Evolutionary conservation across 345 rosid genomes (phyloP), one percentile per base, ranked within the genome.

Genomic region (Microcos paniculata): DNA sequence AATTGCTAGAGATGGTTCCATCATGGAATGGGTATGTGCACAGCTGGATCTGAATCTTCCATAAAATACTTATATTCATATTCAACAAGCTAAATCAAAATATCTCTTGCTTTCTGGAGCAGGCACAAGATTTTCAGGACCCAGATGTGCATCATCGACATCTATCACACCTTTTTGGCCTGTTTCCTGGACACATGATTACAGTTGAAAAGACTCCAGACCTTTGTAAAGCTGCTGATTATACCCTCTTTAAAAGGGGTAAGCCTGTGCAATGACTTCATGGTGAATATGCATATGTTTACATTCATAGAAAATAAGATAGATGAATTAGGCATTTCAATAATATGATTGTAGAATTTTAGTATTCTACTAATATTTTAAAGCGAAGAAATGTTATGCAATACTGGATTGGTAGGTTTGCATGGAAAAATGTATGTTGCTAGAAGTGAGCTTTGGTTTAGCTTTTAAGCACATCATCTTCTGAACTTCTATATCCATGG

Each of bases 161-260:
- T 70, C 75, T 96, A 38, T 96, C 99, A n/a, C 96, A 90, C 76
- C 93, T 96, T 79, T 96, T 91, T 87, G 97, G 98, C 72, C 88
- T 92, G 82, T 96, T 86, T 83, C 98, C 98, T 0, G 99, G 98
- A 72, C 98, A 96, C 78, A 82, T 92, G 40, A 83, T 92, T 82
- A 90, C 95, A 35, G 67, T 78, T 24, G 96, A 88, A 49, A 85
- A 88, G 81, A 87, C 83, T 85, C 92, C 92, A 4, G 95, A 84
- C 71, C 94, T 96, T 26, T 90, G 91, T 77, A 85, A 85, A 78
- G 97, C 98, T 30, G 96, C 90, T 52, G 91, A 73, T 74, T 45
- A 74, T 75, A 85, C 94, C 33, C 98, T 96, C 30, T 70, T 70
- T 43, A 93, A 91, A 80, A 81, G 99, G 92, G 99, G 98, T 95